Base-by-base conservation (phyloP, 2,329 filamentous ascomycete genomes). In the Mycogone perniciosa region DNA sequence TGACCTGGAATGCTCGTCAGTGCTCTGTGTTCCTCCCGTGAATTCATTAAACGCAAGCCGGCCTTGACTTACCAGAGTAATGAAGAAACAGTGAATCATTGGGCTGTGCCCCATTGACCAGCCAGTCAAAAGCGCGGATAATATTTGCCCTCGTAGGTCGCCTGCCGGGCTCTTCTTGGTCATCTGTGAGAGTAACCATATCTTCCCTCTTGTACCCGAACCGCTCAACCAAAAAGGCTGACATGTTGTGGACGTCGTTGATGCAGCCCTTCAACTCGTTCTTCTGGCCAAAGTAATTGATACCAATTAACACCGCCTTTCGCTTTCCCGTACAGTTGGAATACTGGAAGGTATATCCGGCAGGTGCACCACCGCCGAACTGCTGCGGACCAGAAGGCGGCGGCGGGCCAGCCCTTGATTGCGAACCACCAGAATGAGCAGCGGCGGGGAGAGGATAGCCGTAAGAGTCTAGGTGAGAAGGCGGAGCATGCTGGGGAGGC, bases 241-340 rank as follows among this genome's bases (percentile, higher is more conserved):
- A 88, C 68, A 90, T 80, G 64, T 90, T 90, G 70, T 85, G 82
- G 33, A 86, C 84, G 65, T 90, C 86, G 69, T 90, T 90, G 76
- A 90, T 88, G 68, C 86, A 90, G 40, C 86, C 86, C 53, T 82
- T 76, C 48, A 90, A 77, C 73, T 88, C 84, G 44, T 81, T 85
- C 26, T 82, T 70, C 63, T 87, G 83, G 47, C 82, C 81, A 60
- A 89, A 85, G 72, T 90, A 90, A 74, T 90, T 90, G 75, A 90
- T 88, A 47, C 86, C 86, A 56, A 90, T 88, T 50, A 90, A 71
- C 50, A 90, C 71, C 6, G 86, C 86, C 72, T 88, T 89, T 61
- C 86, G 77, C 57, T 77, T 79, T 47, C 86, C 86, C 6, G 81
- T 84, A 66, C 86, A 90, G 64, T 84, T 82, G 51, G 83, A 87